Conservation (phyloP, 2,329 filamentous ascomycete species). For the Diaporthe nobilis region DNA sequence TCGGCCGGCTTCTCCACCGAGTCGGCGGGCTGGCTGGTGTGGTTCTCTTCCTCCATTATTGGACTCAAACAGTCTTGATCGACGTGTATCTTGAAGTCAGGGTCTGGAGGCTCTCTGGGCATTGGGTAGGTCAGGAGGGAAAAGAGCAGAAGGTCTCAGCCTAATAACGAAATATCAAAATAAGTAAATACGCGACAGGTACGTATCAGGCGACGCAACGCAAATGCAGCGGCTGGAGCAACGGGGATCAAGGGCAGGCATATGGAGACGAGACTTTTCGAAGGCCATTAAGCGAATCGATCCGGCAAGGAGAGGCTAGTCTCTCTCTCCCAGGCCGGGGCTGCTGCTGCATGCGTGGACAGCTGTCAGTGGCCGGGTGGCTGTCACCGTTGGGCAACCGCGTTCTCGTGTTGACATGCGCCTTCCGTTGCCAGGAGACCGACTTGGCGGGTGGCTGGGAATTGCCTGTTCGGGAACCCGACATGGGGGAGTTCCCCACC, state of each 20-base stretch:
- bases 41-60: conserved; percentile 52
- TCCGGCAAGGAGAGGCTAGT: conserved; percentile 29
- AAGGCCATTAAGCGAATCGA: conserved; percentile 13
- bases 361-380: conserved; percentile 28
- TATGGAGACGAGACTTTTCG: conserved; percentile 23
- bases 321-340: background rate
- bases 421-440: conserved; percentile 37
- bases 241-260: conserved; percentile 5
- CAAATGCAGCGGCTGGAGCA: conserved; percentile 32
- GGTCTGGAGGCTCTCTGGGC: conserved; percentile 47
- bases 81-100: conserved; percentile 64
- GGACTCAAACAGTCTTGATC: conserved; percentile 61
- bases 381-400: conserved; percentile 2
- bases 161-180: background rate
- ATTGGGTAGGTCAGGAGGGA: background rate
- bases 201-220: conserved; percentile 24
- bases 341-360: conserved; percentile 38
- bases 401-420: conserved; percentile 36
- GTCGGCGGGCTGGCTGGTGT: conserved; percentile 25
- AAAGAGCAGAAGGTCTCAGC: conserved; percentile 7
- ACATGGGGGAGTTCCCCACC: conserved; percentile 15
- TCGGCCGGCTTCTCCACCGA: conserved; percentile 25
- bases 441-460: conserved; percentile 38
- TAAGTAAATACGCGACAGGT: conserved; percentile 22
- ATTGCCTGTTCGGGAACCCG: conserved; percentile 46